Percentiles rank a stretch among this genome's conserved stretches.
Conservation (phyloP, 106 monocot genomes). For the Dendrobium officinale region DNA sequence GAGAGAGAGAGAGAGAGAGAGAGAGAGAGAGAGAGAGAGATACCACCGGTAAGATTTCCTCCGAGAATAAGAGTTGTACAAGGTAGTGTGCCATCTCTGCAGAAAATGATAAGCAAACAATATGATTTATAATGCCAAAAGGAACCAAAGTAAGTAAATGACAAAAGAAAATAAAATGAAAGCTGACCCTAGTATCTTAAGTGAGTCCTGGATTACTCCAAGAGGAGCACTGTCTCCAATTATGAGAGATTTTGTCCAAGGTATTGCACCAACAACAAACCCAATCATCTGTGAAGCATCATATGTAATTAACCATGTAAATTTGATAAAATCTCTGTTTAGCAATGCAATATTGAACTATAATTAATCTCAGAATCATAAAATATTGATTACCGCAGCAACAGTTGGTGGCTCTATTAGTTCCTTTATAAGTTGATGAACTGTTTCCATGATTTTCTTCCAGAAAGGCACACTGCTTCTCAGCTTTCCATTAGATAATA, state of each 20-base stretch:
- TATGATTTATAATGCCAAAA: not conserved
- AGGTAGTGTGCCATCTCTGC: constrained; percentile 61
- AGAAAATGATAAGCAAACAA: not conserved
- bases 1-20: not conserved
- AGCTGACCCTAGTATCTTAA: constrained; percentile 46
- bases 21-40: not conserved
- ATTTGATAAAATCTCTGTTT: not conserved
- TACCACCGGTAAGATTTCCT: constrained; percentile 61
- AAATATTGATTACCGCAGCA: constrained; percentile 32
- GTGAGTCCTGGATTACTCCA: constrained; percentile 42
- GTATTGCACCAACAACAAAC: constrained; percentile 42
- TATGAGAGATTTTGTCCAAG: constrained; percentile 50
- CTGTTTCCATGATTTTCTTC: constrained; percentile 7
- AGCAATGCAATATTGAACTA: not conserved
- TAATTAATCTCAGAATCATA: not conserved
- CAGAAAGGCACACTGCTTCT: not conserved
- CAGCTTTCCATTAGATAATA: constrained; percentile 8
- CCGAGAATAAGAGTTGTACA: constrained; percentile 70
- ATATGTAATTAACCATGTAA: not conserved
- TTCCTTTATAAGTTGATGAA: constrained; percentile 30
- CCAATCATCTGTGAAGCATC: constrained; percentile 34
- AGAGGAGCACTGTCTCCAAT: constrained; percentile 42
- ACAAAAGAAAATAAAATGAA: not conserved
- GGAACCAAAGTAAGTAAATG: not conserved
- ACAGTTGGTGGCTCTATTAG: constrained; percentile 38